phyloP scores from a whole-genome alignment of 148 eudicot genomes.

The Heliosperma pusillum region DNA sequence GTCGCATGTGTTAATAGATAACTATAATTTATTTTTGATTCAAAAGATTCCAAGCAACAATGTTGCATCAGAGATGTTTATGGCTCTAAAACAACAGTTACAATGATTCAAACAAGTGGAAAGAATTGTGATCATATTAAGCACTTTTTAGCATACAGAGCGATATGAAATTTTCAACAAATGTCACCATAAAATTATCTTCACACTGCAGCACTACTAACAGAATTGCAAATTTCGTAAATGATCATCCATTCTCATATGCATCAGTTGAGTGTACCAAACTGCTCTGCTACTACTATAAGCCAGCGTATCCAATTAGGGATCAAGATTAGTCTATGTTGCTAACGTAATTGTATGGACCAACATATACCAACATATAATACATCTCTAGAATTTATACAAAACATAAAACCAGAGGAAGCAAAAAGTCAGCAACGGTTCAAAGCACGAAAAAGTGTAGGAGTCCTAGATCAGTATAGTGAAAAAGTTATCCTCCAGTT shows the following conservation, averaged over 20 bases:
- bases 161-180: not conserved
- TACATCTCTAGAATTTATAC: not conserved
- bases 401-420: not conserved
- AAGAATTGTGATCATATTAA: not conserved
- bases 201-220: not conserved
- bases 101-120: constrained; percentile 2
- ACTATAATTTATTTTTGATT: not conserved
- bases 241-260: not conserved
- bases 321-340: not conserved
- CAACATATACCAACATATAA: not conserved
- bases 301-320: not conserved
- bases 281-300: not conserved
- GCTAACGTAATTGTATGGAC: not conserved
- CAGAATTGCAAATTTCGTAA: not conserved
- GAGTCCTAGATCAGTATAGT: not conserved
- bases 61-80: not conserved
- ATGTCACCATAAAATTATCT: not conserved
- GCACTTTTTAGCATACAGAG: not conserved
- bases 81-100: not conserved
- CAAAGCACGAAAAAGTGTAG: not conserved
- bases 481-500: not conserved
- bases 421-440: not conserved
- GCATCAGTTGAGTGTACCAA: not conserved
- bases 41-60: not conserved
- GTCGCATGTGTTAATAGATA: not conserved